Conservation (phyloP, 768 basidiomycete species). For the Cystobasidium onofrii region DNA sequence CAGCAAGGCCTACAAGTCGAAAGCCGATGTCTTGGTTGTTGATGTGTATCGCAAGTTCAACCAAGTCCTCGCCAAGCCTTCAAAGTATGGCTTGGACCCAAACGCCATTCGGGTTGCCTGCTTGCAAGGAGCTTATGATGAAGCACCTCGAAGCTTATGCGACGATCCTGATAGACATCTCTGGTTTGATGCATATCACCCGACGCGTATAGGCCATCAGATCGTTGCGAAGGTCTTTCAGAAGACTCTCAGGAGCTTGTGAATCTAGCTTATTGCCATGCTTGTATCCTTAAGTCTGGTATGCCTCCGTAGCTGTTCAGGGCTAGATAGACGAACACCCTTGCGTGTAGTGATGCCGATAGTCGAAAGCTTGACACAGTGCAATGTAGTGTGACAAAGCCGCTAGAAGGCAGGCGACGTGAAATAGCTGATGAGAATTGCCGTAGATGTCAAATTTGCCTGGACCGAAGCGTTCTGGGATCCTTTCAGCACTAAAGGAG, state of each 20-base stretch:
- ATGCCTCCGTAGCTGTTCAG: too few relatives aligned
- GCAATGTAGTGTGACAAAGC: conserved; percentile 60
- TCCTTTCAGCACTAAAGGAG: conserved; percentile 29
- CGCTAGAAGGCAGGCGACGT: conserved; percentile 65
- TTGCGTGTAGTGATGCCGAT: conserved; percentile 51
- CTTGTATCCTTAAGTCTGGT: too few relatives aligned
- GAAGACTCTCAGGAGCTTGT: conserved; percentile 2
- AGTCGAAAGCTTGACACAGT: conserved; percentile 55
- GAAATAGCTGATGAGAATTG: conserved; percentile 85
- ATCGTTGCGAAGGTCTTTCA: background rate
- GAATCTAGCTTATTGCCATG: background rate
- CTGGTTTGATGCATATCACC: conserved; percentile 5
- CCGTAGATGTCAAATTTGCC: conserved; percentile 71
- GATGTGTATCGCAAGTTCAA: background rate
- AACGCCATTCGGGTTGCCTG: background rate
- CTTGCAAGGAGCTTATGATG: background rate
- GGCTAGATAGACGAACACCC: background rate
- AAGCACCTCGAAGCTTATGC: background rate
- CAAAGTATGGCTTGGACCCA: background rate
- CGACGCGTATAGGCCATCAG: background rate
- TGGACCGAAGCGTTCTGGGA: conserved; percentile 24
- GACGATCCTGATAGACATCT: conserved; percentile 1
- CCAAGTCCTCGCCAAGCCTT: background rate
- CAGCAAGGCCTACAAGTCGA: background rate
- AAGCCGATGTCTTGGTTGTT: background rate